Conservation (phyloP, 2,329 filamentous ascomycete species). For the Alternaria sp. region DNA sequence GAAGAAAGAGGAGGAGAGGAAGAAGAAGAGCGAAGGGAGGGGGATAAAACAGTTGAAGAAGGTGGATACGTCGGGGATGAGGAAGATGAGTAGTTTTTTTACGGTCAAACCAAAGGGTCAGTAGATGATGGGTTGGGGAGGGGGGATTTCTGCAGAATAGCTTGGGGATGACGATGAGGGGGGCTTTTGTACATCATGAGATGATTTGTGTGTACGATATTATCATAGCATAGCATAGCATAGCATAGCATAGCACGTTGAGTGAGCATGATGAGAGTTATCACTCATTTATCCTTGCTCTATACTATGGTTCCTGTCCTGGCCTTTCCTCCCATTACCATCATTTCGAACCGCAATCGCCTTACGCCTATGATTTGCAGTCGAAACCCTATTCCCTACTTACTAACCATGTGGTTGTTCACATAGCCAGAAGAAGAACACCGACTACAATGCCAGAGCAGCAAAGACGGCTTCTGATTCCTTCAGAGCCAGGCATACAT, state of each 20-base stretch:
- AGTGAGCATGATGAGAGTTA: not conserved
- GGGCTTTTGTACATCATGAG: too few species aligned
- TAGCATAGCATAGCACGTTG: not conserved
- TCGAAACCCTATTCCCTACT: not conserved
- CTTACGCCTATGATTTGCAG: not conserved
- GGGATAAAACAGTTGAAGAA: conserved; percentile 85
- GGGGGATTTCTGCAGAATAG: not conserved
- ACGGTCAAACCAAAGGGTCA: conserved; percentile 64
- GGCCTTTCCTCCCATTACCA: not conserved
- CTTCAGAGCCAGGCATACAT: conserved; percentile 2
- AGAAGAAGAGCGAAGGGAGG: conserved; percentile 79
- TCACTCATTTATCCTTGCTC: conserved; percentile 11
- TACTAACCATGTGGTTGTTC: conserved; percentile 1
- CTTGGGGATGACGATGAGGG: too few species aligned
- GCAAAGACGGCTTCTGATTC: not conserved
- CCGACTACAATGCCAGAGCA: conserved; percentile 3
- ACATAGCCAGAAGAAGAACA: conserved; percentile 4
- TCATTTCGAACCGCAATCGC: not conserved
- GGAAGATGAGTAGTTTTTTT: conserved; percentile 96
- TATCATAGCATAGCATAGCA: too few species aligned
- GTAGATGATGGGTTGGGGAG: not conserved
- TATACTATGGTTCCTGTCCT: conserved; percentile 3
- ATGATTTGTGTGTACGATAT: too few species aligned
- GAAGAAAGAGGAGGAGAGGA: conserved; percentile 86
- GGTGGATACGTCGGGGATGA: conserved; percentile 91